Percentiles rank a stretch among this genome's conserved stretches.
Conservation (phyloP, 371 early-diverging fungal genomes). For the Mucor irregularis region DNA sequence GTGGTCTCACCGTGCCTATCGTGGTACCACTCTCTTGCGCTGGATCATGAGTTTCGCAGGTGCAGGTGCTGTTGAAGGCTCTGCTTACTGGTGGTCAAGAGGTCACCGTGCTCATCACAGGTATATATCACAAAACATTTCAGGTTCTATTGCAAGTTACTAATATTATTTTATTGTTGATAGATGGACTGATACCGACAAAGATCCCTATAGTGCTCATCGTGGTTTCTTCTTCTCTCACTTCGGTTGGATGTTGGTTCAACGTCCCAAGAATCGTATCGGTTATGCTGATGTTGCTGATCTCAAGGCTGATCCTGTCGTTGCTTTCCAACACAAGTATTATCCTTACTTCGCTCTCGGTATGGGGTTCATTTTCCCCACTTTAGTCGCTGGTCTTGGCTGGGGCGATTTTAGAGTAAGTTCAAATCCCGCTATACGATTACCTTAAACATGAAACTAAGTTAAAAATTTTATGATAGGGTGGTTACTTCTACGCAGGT, state of each 20-base stretch:
- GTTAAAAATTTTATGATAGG: slow-evolving; percentile 38
- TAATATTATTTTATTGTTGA: neutral
- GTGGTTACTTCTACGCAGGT: slow-evolving; percentile 88
- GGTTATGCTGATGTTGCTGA: slow-evolving; percentile 87
- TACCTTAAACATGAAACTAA: neutral
- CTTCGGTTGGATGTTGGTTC: slow-evolving; percentile 89
- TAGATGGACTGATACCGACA: slow-evolving; percentile 82
- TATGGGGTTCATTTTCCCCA: slow-evolving; percentile 79
- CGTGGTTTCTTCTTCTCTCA: slow-evolving; percentile 88
- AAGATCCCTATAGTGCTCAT: slow-evolving; percentile 89
- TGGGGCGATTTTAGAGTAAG: slow-evolving; percentile 86
- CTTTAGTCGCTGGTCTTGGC: slow-evolving; percentile 77
- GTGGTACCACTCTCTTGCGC: slow-evolving; percentile 60
- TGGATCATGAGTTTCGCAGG: slow-evolving; percentile 65
- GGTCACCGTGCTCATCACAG: slow-evolving; percentile 93
- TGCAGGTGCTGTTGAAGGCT: slow-evolving; percentile 81
- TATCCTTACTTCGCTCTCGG: slow-evolving; percentile 72
- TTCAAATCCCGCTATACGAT: slow-evolving; percentile 1
- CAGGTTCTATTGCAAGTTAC: neutral
- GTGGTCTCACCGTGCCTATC: slow-evolving; percentile 82
- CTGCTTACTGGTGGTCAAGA: slow-evolving; percentile 84
- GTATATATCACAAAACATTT: too few relatives aligned
- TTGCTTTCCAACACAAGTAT: slow-evolving; percentile 83
- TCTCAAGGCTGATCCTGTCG: slow-evolving; percentile 75
- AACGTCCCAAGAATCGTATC: slow-evolving; percentile 67